Conservation (phyloP, 1,139 yeast species). For the Yamadazyma buinensis region DNA sequence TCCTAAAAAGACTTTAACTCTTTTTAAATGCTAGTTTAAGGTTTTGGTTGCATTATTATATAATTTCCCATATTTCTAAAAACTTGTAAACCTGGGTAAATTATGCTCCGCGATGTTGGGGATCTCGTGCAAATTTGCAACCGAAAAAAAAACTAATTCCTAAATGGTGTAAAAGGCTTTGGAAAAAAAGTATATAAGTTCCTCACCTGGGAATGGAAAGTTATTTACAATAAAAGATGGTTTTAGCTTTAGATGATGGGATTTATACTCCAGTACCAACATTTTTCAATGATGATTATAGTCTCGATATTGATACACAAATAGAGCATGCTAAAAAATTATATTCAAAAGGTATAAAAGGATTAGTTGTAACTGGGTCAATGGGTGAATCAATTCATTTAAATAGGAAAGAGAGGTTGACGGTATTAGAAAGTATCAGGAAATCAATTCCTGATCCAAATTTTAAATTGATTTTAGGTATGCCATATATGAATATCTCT, state of each 20-base stretch:
- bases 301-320: conserved; percentile 43
- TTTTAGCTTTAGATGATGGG: conserved; percentile 23
- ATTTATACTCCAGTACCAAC: conserved; percentile 49
- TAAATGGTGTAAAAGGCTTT: too few relatives aligned
- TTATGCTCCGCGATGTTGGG: too few relatives aligned
- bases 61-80: too few relatives aligned
- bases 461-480: conserved; percentile 32
- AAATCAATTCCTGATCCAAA: conserved; percentile 24
- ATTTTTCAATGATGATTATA: conserved; percentile 37
- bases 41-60: too few relatives aligned
- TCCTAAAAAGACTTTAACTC: too few relatives aligned
- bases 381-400: conserved; percentile 40
- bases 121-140: too few relatives aligned
- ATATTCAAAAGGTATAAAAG: conserved; percentile 39
- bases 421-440: conserved; percentile 19
- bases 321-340: conserved; percentile 39
- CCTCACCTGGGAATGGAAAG: too few relatives aligned
- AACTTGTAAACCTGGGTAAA: too few relatives aligned
- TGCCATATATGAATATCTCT: conserved; percentile 26
- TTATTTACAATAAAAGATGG: too few relatives aligned
- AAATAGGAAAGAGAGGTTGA: conserved; percentile 31
- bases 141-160: too few relatives aligned
- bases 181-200: too few relatives aligned
- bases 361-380: conserved; percentile 47
- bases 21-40: too few relatives aligned